A percentile compares a stretch with the other conserved stretches of the same genome.
Conservation (phyloP, 177 flowering plant species). For the Tripterygium wilfordii region DNA sequence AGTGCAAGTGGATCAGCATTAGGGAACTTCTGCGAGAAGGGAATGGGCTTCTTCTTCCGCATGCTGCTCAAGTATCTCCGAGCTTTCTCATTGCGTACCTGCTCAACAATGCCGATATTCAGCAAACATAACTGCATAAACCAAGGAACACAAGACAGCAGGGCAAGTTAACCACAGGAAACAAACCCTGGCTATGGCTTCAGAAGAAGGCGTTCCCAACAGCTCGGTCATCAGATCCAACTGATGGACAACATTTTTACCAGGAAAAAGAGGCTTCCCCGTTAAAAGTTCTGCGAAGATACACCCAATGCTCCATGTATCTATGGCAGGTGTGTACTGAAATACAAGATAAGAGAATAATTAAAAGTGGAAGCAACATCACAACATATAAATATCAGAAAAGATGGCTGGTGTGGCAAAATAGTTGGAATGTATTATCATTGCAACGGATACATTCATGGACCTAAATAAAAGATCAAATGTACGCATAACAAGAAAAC, state of each 20-base stretch:
- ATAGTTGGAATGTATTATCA: no score
- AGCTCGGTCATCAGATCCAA: constrained; percentile 93
- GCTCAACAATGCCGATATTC: constrained; percentile 6
- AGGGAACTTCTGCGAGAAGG: constrained; percentile 70
- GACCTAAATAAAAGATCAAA: no score
- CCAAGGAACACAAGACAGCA: background rate
- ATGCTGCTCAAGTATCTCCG: constrained; percentile 88
- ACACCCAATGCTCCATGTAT: constrained; percentile 97
- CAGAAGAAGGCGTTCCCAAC: constrained; percentile 85
- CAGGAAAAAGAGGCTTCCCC: constrained; percentile 96
- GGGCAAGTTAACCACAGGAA: constrained; percentile 6
- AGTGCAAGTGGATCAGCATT: constrained; percentile 72
- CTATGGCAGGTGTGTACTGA: constrained; percentile 98
- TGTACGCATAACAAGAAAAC: no score
- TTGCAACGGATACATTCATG: no score
- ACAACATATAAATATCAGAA: no score
- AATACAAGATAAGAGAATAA: constrained; percentile 14
- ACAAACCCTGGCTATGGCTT: constrained; percentile 81
- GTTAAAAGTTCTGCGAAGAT: constrained; percentile 90
- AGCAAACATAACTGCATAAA: background rate
- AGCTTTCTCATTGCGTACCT: constrained; percentile 98
- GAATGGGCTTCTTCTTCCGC: constrained; percentile 79
- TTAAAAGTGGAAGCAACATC: background rate
- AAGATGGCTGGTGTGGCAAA: background rate
- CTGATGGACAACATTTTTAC: constrained; percentile 96